Base-by-base conservation (phyloP, 805 yeast species). In the Lachancea sp. region DNA sequence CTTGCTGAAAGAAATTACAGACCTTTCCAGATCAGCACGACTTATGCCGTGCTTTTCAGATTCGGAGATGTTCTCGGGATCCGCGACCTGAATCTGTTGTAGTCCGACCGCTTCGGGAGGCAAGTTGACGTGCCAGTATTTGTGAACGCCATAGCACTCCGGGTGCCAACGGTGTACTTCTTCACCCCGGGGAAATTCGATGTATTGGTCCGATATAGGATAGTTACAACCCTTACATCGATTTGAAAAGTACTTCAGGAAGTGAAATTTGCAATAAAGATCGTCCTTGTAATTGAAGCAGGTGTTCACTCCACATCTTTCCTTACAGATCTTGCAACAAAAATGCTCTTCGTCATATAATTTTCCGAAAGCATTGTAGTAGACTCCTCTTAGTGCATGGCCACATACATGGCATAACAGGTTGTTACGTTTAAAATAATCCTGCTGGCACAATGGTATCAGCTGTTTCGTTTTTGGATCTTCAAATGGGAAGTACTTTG, bases 101-200 rank as follows among this genome's bases (percentile, higher is more conserved):
- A 72, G 66, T 32, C 71, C 90, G 22, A 83, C 74, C 8, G 77
- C 69, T 41, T 75, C 81, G 0, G 84, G 74, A 1, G 83, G 75
- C 18, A 93, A 71, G 46, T 81, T 76, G 17, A 90, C 95, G 60
- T 88, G 89, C 99, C 99, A 93, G 58, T 88, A 90, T 64, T 90
- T 90, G 69, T 85, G 90, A 39, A 93, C 95, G 89, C 95, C 95
- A 61, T 89, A 93, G 70, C 99, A 93, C 62, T 95, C 98, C 1
- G 97, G 98, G 66, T 93, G 99, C 99, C 99, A 93, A 61, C 88
- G 95, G 63, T 90, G 95, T 47, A 85, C 83, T 54, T 82, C 76
- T 18, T 96, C 96, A 41, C 96, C 96, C 54, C 93, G 75, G 49
- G 80, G 86, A 37, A 91, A 79, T 63, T 91, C 96, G 31, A 91